Conservation (phyloP, 352 stramenopile genomes). For the Nothophytophthora sp. region DNA sequence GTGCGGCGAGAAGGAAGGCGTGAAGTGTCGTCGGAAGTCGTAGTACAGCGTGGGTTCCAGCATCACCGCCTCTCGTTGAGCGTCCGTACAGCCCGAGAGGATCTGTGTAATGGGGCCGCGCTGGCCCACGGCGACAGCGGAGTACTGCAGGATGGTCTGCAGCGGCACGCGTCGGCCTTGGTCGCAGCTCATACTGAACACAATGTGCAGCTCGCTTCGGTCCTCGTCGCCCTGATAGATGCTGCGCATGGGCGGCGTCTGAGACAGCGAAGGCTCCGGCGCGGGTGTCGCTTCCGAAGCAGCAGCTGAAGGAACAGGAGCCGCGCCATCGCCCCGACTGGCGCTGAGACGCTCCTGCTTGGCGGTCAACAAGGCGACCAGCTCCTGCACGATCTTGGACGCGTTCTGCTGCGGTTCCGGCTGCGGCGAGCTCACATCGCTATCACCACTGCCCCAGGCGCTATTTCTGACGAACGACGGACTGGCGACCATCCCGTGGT, state of each 20-base stretch:
- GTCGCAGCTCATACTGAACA: constrained; percentile 57
- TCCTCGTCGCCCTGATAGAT: constrained; percentile 33
- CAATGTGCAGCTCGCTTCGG: constrained; percentile 41
- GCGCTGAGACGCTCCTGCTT: constrained; percentile 8
- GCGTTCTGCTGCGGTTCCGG: constrained; percentile 3
- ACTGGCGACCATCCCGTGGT: constrained; percentile 23
- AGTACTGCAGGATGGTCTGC: constrained; percentile 50
- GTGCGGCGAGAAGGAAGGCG: constrained; percentile 43
- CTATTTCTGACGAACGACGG: not conserved
- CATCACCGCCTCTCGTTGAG: constrained; percentile 24
- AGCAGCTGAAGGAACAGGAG: not conserved
- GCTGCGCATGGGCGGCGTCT: constrained; percentile 1
- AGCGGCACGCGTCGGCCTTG: constrained; percentile 39
- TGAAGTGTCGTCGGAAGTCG: constrained; percentile 57
- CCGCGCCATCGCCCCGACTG: not conserved
- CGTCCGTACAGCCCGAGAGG: constrained; percentile 40
- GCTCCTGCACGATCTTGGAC: constrained; percentile 19
- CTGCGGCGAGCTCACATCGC: not conserved
- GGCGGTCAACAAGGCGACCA: constrained; percentile 17
- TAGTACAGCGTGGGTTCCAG: constrained; percentile 50
- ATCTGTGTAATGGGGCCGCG: constrained; percentile 55
- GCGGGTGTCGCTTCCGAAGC: not conserved
- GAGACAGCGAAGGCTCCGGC: not conserved
- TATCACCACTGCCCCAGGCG: not conserved
- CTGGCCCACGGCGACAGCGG: constrained; percentile 36